Conservation (phyloP, 345 rosid species). For the Citrus unshiu region DNA sequence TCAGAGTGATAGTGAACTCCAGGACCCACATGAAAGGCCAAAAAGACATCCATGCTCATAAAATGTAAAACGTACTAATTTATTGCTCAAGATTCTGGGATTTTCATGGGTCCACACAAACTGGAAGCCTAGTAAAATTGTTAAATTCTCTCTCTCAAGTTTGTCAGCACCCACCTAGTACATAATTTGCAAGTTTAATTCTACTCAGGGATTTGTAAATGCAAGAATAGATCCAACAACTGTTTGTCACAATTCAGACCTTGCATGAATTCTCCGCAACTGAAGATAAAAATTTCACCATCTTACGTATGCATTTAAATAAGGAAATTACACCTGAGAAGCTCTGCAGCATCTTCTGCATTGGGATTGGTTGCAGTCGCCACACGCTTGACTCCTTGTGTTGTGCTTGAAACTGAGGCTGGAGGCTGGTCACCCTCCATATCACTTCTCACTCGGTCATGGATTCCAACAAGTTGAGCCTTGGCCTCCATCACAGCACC, state of each 20-base stretch:
- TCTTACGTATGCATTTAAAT: background rate
- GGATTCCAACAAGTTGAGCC: constrained; percentile 81
- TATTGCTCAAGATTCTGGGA: background rate
- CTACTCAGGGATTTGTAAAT: background rate
- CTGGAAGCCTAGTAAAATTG: background rate
- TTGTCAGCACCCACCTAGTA: background rate
- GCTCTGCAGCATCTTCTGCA: constrained; percentile 91
- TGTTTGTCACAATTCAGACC: background rate
- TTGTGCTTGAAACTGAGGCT: constrained; percentile 25
- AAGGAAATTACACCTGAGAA: constrained; percentile 49
- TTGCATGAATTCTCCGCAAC: background rate
- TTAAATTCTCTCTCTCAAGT: background rate
- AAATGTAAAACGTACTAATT: background rate
- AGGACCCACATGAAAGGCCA: background rate
- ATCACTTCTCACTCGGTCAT: constrained; percentile 86
- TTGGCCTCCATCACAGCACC: constrained; percentile 83
- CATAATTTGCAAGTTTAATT: background rate
- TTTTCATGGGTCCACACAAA: background rate
- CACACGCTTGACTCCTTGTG: constrained; percentile 49
- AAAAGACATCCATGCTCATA: background rate
- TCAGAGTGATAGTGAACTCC: background rate
- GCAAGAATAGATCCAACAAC: background rate
- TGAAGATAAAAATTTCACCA: background rate
- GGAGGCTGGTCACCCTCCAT: constrained; percentile 54
- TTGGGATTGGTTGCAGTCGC: constrained; percentile 76